These are phyloP conservation scores for Irpex rosettiformis DNA, from an alignment of 1,284 basidiomycete species.

Conservation along the genomic window DNA sequence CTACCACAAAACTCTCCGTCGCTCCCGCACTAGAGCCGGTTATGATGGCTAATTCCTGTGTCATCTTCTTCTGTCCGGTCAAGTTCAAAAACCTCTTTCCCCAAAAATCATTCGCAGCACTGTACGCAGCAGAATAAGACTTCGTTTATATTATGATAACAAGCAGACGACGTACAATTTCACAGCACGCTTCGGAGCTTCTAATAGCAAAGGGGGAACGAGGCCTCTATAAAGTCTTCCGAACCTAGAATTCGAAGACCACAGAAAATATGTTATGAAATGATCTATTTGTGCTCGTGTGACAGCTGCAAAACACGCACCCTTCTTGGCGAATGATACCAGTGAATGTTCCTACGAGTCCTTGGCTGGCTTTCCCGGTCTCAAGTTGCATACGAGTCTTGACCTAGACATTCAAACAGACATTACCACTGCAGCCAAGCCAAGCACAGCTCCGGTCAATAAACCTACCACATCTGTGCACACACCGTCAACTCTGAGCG, in stretches of 20 bases:
- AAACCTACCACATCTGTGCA: constrained; percentile 32
- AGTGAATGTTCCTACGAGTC: constrained; percentile 81
- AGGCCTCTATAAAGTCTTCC: constrained; percentile 92
- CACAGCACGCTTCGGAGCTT: constrained; percentile 97
- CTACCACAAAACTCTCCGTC: constrained; percentile 90
- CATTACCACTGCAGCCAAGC: constrained; percentile 19
- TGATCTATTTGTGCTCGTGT: constrained; percentile 15
- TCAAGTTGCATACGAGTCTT: constrained; percentile 98
- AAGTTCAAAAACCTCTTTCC: constrained; percentile 68
- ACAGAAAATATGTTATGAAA: constrained; percentile 11
- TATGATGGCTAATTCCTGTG: constrained; percentile 78
- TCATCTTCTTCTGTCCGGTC: constrained; percentile 82
- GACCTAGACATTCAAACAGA: constrained; percentile 66
- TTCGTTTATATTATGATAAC: neutral
- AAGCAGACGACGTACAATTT: constrained; percentile 72
- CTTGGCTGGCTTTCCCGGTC: constrained; percentile 70
- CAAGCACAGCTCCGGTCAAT: constrained; percentile 19
- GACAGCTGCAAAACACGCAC: constrained; percentile 43
- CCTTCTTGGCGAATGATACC: constrained; percentile 83
- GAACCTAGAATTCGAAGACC: constrained; percentile 53
- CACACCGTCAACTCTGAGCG: neutral
- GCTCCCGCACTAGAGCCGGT: constrained; percentile 95
- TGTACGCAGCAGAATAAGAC: constrained; percentile 25
- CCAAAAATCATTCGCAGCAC: constrained; percentile 93
- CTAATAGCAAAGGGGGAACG: constrained; percentile 89